These are phyloP conservation scores for Gyrodon tennesseensis DNA, from an alignment of 1,284 basidiomycete genomes.

Conservation along the genomic window DNA sequence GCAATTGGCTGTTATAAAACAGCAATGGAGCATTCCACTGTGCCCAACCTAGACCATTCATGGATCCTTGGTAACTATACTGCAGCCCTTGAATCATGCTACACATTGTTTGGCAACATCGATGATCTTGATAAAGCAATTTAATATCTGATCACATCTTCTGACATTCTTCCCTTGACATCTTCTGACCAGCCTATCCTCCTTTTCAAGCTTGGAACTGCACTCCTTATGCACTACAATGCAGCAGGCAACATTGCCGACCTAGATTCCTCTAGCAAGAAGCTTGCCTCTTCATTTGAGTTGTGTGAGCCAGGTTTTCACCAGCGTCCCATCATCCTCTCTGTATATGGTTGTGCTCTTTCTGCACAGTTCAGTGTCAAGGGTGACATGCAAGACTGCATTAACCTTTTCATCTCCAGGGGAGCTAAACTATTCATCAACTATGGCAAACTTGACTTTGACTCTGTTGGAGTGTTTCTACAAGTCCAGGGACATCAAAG, in stretches of 20 bases:
- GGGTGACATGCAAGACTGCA: conserved; percentile 29
- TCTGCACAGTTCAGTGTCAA: conserved; percentile 25
- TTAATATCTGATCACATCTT: conserved; percentile 30
- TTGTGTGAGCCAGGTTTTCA: conserved; percentile 22
- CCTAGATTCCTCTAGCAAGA: conserved; percentile 30
- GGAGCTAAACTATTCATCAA: conserved; percentile 9
- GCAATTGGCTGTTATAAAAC: conserved; percentile 30
- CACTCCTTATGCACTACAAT: conserved; percentile 24
- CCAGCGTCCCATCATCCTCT: conserved; percentile 22
- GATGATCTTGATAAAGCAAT: conserved; percentile 35
- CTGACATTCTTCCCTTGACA: conserved; percentile 26
- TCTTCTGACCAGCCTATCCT: conserved; percentile 22
- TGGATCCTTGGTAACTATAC: conserved; percentile 35
- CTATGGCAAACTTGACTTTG: conserved; percentile 16
- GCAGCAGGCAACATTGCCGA: conserved; percentile 20
- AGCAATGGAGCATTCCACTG: conserved; percentile 31
- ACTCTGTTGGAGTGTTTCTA: conserved; percentile 21
- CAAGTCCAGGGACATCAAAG: conserved; percentile 20
- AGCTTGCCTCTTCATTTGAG: conserved; percentile 26
- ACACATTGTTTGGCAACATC: conserved; percentile 17
- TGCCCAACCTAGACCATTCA: conserved; percentile 29
- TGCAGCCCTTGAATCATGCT: conserved; percentile 31
- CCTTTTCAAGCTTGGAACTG: conserved; percentile 24
- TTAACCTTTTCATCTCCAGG: conserved; percentile 18
- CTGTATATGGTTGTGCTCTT: conserved; percentile 29